Percentiles rank a stretch among this genome's conserved stretches.
Evolutionary conservation across 495 filamentous ascomycete genomes (phyloP).

Genomic region (Sporormia fimetaria): DNA sequence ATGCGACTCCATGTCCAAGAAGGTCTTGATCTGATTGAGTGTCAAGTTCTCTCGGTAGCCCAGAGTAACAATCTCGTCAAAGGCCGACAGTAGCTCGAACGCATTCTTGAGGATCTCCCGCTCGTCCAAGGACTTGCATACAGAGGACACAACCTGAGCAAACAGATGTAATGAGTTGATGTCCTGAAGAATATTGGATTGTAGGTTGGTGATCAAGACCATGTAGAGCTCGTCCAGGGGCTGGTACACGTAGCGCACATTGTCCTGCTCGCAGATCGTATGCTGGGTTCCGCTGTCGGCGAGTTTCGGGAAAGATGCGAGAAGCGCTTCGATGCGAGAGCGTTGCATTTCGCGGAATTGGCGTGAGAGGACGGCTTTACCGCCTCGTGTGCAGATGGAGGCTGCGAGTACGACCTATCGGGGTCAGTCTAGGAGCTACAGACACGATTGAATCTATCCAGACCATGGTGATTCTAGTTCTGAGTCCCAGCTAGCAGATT

Average conservation of each 20-base stretch:
- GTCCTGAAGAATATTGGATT: conserved; percentile 98
- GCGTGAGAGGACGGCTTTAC: conserved; percentile 91
- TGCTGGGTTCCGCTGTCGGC: conserved; percentile 91
- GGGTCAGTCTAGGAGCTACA: not conserved
- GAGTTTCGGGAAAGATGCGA: conserved; percentile 94
- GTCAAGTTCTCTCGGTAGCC: conserved; percentile 95
- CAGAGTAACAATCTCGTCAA: conserved; percentile 89
- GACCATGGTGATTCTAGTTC: conserved; percentile 10
- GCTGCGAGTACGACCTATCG: conserved; percentile 89
- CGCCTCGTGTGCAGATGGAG: conserved; percentile 95
- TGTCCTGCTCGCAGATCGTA: conserved; percentile 96
- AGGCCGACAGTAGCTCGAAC: conserved; percentile 88
- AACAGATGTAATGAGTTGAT: conserved; percentile 97
- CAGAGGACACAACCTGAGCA: conserved; percentile 89
- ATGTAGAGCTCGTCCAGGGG: conserved; percentile 98
- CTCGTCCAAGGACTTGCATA: conserved; percentile 93
- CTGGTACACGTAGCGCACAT: conserved; percentile 98
- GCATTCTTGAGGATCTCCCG: conserved; percentile 88
- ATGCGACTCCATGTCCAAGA: conserved; percentile 97
- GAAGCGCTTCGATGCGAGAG: conserved; percentile 87
- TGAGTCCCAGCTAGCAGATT: too few species aligned
- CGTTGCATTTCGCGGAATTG: conserved; percentile 95
- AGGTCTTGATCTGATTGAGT: conserved; percentile 92
- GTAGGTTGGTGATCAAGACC: conserved; percentile 97
- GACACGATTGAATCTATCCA: not conserved